A percentile compares a stretch with the other conserved stretches of the same genome.
phyloP scores from a whole-genome alignment of 306 rosid genomes.

The Begonia masoniana region DNA sequence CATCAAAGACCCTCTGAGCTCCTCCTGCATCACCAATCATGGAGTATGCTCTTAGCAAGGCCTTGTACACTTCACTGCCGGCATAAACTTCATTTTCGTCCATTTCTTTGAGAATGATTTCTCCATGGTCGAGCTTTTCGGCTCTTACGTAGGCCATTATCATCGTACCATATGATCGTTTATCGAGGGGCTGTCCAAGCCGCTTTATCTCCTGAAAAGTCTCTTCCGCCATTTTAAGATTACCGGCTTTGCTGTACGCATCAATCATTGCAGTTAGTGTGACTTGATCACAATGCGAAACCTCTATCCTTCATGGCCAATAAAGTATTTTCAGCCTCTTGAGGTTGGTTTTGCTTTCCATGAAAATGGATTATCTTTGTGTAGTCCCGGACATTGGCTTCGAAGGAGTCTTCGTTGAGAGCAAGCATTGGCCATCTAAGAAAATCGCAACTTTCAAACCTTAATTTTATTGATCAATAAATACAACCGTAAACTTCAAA shows the following conservation, averaged over 20 bases:
- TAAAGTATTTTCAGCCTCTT: conserved; percentile 56
- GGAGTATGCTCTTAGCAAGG: conserved; percentile 71
- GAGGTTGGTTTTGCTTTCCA: conserved; percentile 44
- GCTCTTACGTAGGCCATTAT: conserved; percentile 83
- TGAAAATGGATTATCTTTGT: conserved; percentile 65
- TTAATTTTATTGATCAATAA: too few species aligned
- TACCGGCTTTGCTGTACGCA: conserved; percentile 74
- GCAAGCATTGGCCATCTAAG: conserved; percentile 76
- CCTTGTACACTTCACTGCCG: conserved; percentile 82
- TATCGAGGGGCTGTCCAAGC: conserved; percentile 59
- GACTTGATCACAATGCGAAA: conserved; percentile 62
- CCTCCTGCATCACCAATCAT: conserved; percentile 51
- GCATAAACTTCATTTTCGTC: conserved; percentile 52
- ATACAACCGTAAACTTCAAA: too few species aligned
- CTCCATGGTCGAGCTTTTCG: conserved; percentile 57
- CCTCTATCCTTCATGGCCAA: conserved; percentile 51
- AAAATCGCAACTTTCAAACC: neutral
- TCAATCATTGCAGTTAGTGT: conserved; percentile 65
- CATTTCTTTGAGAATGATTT: conserved; percentile 60
- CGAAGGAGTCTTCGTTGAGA: conserved; percentile 62
- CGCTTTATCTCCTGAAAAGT: conserved; percentile 72
- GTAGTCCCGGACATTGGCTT: conserved; percentile 55
- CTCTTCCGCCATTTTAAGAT: conserved; percentile 44
- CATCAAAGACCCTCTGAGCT: conserved; percentile 76
- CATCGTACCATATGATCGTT: conserved; percentile 78